A percentile compares a stretch with the other conserved stretches of the same genome.
Conservation (phyloP, 2,329 filamentous ascomycete species). For the Akanthomyces dipterigenus region DNA sequence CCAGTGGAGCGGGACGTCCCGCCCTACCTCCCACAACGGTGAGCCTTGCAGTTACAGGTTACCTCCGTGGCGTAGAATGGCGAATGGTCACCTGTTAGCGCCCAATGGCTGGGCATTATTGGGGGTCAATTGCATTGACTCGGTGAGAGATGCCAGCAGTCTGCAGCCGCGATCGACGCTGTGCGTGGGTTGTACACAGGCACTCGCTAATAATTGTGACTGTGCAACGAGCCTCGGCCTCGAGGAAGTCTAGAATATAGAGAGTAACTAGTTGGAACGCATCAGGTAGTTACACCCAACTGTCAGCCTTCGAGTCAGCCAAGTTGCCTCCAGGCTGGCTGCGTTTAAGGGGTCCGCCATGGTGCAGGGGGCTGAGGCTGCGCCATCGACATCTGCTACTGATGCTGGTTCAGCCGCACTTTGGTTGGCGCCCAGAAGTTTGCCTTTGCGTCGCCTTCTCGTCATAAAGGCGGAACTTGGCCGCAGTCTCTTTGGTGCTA, state of each 20-base stretch:
- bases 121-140: not conserved
- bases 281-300: not conserved
- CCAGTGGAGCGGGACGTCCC: constrained; percentile 8
- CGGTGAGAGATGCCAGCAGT: not conserved
- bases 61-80: not conserved
- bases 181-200: not conserved
- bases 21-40: not conserved
- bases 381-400: not conserved
- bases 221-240: not conserved
- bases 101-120: not conserved
- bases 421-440: not conserved
- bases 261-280: too few relatives aligned
- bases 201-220: not conserved
- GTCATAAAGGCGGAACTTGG: not conserved
- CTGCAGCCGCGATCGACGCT: not conserved
- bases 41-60: not conserved
- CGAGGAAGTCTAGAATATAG: too few relatives aligned
- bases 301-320: constrained; percentile 6
- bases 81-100: not conserved
- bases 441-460: not conserved
- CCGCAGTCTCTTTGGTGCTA: not conserved
- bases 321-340: not conserved
- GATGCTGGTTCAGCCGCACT: constrained; percentile 1
- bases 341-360: not conserved
- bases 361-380: not conserved